Conservation (phyloP, 1,284 basidiomycete genomes). For the Tausonia pullulans region DNA sequence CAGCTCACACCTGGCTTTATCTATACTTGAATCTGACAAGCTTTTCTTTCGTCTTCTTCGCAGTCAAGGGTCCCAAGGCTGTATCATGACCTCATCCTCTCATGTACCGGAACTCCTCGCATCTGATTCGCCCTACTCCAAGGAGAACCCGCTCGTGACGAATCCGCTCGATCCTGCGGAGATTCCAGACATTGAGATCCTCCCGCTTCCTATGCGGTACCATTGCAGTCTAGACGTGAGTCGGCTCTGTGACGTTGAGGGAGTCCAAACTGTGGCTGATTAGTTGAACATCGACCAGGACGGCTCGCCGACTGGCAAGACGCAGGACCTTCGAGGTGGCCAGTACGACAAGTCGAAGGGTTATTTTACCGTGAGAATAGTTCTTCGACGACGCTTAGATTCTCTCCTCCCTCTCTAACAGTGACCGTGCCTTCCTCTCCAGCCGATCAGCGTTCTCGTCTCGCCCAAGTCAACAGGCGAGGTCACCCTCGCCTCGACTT, state of each 20-base stretch:
- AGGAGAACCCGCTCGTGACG: slow-evolving; percentile 6
- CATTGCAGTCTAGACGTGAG: slow-evolving; percentile 12
- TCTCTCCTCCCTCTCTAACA: not conserved
- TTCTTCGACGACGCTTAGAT: too few relatives aligned
- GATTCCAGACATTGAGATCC: slow-evolving; percentile 15
- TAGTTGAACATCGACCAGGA: not conserved
- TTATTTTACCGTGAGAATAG: slow-evolving; percentile 10
- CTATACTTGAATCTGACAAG: not conserved
- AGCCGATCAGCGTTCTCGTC: slow-evolving; percentile 15
- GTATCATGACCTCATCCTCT: slow-evolving; percentile 10
- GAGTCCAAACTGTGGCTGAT: not conserved
- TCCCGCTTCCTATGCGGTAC: slow-evolving; percentile 12
- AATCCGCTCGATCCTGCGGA: slow-evolving; percentile 1
- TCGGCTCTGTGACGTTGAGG: not conserved
- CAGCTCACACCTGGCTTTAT: not conserved
- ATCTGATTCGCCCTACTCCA: not conserved
- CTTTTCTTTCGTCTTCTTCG: too few relatives aligned
- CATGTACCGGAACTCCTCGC: slow-evolving; percentile 9
- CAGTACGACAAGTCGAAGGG: slow-evolving; percentile 15
- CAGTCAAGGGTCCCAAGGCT: slow-evolving; percentile 14
- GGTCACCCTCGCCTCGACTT: slow-evolving; percentile 6
- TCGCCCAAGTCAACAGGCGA: slow-evolving; percentile 6
- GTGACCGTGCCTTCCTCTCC: not conserved
- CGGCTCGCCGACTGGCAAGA: slow-evolving; percentile 12
- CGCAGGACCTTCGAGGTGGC: slow-evolving; percentile 9